Evolutionary conservation across 2,329 filamentous ascomycete species (phyloP).

Genomic region (Sporothrix mexicana): DNA sequence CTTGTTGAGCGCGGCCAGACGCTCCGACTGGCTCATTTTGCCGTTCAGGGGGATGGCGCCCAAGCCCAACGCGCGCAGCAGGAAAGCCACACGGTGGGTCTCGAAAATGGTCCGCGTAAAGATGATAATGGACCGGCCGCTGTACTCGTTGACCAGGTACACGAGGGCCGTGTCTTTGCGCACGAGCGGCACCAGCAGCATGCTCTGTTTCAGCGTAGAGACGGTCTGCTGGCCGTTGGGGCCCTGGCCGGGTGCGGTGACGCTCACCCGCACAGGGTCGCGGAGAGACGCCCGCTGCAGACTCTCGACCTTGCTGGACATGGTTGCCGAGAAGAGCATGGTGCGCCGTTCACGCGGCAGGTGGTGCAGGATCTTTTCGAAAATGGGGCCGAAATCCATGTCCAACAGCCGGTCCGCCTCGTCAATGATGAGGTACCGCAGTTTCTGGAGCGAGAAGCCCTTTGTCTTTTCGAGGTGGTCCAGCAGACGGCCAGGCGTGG

Average conservation of each 20-base stretch:
- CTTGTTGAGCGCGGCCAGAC: slow-evolving; percentile 86
- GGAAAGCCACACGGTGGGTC: slow-evolving; percentile 80
- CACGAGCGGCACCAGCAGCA: slow-evolving; percentile 82
- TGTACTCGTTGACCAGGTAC: slow-evolving; percentile 82
- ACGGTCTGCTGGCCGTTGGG: slow-evolving; percentile 80
- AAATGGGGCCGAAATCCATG: slow-evolving; percentile 40
- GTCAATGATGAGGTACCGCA: slow-evolving; percentile 93
- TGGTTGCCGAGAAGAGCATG: slow-evolving; percentile 75
- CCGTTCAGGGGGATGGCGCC: slow-evolving; percentile 92
- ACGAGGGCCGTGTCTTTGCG: slow-evolving; percentile 92
- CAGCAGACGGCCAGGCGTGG: slow-evolving; percentile 84
- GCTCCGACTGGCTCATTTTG: slow-evolving; percentile 84
- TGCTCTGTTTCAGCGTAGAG: slow-evolving; percentile 83
- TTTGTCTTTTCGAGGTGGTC: slow-evolving; percentile 98
- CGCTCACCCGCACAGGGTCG: slow-evolving; percentile 51
- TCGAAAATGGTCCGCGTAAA: slow-evolving; percentile 94
- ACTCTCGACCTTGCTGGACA: slow-evolving; percentile 91
- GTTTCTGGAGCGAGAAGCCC: slow-evolving; percentile 78
- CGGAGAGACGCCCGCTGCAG: slow-evolving; percentile 87
- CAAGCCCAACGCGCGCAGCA: slow-evolving; percentile 84
- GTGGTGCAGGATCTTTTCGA: slow-evolving; percentile 84
- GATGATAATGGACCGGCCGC: slow-evolving; percentile 84
- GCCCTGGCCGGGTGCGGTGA: background rate
- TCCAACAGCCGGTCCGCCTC: slow-evolving; percentile 92
- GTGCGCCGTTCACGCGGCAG: slow-evolving; percentile 79